Base-by-base conservation (phyloP, 257 asterid genomes). In the Thymus mandschuricus region DNA sequence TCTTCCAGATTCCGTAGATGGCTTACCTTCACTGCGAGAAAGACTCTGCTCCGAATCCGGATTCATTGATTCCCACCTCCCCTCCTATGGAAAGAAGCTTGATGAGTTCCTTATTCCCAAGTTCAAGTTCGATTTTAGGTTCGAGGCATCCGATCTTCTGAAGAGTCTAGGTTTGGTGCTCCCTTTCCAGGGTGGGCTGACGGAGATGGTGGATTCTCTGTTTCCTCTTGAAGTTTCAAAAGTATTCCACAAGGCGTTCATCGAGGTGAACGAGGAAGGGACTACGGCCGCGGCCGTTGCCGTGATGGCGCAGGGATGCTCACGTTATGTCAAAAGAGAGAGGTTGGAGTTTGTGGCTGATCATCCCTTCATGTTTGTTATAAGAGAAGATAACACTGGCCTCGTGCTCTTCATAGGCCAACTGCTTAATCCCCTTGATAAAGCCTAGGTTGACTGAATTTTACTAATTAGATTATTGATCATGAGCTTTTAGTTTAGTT, bases 331-430 rank as follows among this genome's bases (percentile, higher is more conserved):
- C 30, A n/a, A 1, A 8, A 51, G 10, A 27, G 10, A 21, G 80
- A 78, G 10, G 84, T 84, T 1, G 89, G 80, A 58, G 82, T 55
- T 55, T 9, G 60, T 55, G 6, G 60, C 60, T 1, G 60, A 55
- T 55, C 60, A 55, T 28, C 21, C 21, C 21, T 21, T 21, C 21
- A 21, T 21, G 21, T 21, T 21, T 21, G 21, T 21, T 21, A 21
- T 84, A 15, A 71, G 81, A 48, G 91, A 86, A 57, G 85, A 84
- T 48, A 38, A 10, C 58, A 80, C 86, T 3, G 87, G 83, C 0
- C 80, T 76, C 3, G 83, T 86, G 45, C 70, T 83, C 70, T 83
- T 86, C 59, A 6, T 78, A 0, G 91, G 91, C 40, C 83, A 76
- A 41, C 69, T 86, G 1, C 73, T 72, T 57, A 79, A 86, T 67